These are phyloP conservation scores for Boletus pseudopeckii DNA, from an alignment of 768 basidiomycete genomes.

Conservation along the genomic window DNA sequence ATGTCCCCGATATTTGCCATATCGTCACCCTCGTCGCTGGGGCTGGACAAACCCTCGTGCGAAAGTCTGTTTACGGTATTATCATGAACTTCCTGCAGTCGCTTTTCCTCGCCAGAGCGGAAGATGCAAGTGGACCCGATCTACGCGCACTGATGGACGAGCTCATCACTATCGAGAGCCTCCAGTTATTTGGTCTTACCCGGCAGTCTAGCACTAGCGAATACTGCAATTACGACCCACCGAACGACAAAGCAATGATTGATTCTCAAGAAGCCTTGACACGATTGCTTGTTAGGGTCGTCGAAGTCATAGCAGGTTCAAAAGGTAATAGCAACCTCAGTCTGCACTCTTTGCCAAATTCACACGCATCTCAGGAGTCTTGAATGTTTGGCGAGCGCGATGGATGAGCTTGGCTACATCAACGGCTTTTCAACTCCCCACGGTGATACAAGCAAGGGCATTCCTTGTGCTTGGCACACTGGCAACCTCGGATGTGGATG, in stretches of 20 bases:
- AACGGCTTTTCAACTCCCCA: constrained; percentile 86
- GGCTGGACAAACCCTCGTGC: constrained; percentile 67
- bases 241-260: constrained; percentile 51
- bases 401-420: constrained; percentile 91
- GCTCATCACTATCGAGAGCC: constrained; percentile 50
- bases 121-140: constrained; percentile 57
- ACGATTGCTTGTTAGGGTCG: constrained; percentile 55
- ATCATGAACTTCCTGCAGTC: constrained; percentile 81
- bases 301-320: constrained; percentile 64
- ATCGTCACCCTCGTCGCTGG: constrained; percentile 74
- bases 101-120: constrained; percentile 55
- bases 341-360: not conserved
- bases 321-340: constrained; percentile 48
- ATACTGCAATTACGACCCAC: constrained; percentile 54
- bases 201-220: constrained; percentile 67
- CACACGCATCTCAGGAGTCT: constrained; percentile 46
- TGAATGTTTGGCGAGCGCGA: constrained; percentile 88
- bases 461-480: constrained; percentile 82
- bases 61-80: constrained; percentile 79
- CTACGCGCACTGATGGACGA: constrained; percentile 63
- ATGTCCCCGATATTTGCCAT: constrained; percentile 80
- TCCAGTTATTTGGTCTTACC: constrained; percentile 70
- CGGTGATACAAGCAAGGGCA: constrained; percentile 83
- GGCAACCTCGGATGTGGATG: constrained; percentile 83
- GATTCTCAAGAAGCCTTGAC: constrained; percentile 67